These are phyloP conservation scores for Scleroderma citrinum DNA, from an alignment of 768 basidiomycete genomes.

Conservation along the genomic window DNA sequence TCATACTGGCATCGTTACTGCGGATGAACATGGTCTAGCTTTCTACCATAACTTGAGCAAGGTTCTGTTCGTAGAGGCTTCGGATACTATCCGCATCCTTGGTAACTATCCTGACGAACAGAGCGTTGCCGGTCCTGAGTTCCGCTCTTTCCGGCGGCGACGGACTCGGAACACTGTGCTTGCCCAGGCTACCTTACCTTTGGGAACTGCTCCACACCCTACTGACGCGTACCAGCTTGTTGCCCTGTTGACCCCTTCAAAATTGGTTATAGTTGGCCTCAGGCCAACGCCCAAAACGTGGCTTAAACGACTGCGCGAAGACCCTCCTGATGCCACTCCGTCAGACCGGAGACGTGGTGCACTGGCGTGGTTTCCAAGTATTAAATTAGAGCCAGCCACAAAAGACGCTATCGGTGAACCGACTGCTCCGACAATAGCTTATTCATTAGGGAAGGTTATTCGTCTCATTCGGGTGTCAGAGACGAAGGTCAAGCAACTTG, in stretches of 20 bases:
- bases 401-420: constrained; percentile 15
- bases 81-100: constrained; percentile 88
- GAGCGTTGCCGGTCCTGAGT: constrained; percentile 9
- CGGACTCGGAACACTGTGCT: constrained; percentile 63
- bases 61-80: constrained; percentile 90
- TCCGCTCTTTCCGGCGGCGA: constrained; percentile 37
- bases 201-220: constrained; percentile 65
- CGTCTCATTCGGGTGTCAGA: constrained; percentile 64
- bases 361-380: constrained; percentile 80
- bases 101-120: constrained; percentile 75
- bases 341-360: constrained; percentile 53
- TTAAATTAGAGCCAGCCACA: constrained; percentile 22
- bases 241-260: constrained; percentile 83
- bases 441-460: constrained; percentile 75
- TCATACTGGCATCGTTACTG: constrained; percentile 88
- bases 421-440: constrained; percentile 66
- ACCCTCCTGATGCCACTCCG: constrained; percentile 37
- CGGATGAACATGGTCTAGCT: constrained; percentile 85
- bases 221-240: constrained; percentile 78
- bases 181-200: constrained; percentile 74
- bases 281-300: constrained; percentile 91
- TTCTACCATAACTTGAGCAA: constrained; percentile 95
- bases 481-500: constrained; percentile 43
- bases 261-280: constrained; percentile 88
- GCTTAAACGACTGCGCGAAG: constrained; percentile 65